phyloP scores from a whole-genome alignment of 2,329 filamentous ascomycete genomes.

The Alternaria alternata region DNA sequence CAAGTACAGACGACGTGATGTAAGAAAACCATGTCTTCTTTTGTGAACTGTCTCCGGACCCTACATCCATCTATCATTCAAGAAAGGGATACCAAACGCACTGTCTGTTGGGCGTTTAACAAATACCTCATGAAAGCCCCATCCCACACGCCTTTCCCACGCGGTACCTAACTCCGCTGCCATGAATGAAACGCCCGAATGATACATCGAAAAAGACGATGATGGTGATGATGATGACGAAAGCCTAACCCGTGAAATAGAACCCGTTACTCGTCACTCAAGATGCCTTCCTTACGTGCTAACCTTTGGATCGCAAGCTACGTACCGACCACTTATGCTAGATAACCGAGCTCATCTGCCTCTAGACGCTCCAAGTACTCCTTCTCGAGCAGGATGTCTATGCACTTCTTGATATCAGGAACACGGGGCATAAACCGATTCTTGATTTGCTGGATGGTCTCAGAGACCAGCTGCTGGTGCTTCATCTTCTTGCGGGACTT shows the following conservation, averaged over 20 bases:
- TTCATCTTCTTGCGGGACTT: conserved; percentile 99
- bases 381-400: conserved; percentile 98
- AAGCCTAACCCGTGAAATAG: conserved; percentile 10
- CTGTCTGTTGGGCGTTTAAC: not conserved
- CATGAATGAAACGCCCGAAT: conserved; percentile 13
- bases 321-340: conserved; percentile 67
- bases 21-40: not conserved
- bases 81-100: conserved; percentile 3
- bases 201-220: conserved; percentile 8
- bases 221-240: conserved; percentile 8
- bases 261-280: conserved; percentile 17
- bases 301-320: not conserved
- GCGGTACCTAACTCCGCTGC: conserved; percentile 1
- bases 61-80: not conserved
- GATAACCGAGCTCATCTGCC: conserved; percentile 91
- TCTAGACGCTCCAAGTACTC: conserved; percentile 97
- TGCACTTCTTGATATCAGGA: conserved; percentile 98
- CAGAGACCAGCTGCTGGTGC: conserved; percentile 90
- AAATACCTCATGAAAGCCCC: not conserved
- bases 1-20: not conserved
- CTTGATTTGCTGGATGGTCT: conserved; percentile 95
- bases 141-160: conserved; percentile 2
- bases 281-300: not conserved
- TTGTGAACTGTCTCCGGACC: not conserved
- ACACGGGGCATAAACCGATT: conserved; percentile 92